Evolutionary conservation across 345 rosid genomes (phyloP).

Genomic region (Sapria himalayana): DNA sequence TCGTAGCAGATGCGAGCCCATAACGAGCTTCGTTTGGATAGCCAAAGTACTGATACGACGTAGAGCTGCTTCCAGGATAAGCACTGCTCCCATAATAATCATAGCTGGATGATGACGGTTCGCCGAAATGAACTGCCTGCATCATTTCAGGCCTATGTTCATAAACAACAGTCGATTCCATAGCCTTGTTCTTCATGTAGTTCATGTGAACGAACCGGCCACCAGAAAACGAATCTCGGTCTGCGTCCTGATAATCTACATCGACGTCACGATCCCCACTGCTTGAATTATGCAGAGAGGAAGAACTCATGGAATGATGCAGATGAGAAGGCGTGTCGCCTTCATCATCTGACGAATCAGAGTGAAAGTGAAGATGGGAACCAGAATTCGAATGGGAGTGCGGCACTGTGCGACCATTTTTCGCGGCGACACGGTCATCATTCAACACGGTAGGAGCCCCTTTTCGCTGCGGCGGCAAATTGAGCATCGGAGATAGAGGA

Average conservation of each 20-base stretch:
- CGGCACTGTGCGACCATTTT: conserved; percentile 5
- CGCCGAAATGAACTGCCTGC: conserved; percentile 36
- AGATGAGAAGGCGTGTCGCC: conserved; percentile 18
- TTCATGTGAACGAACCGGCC: conserved; percentile 44
- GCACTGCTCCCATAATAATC: conserved; percentile 10
- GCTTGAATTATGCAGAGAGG: conserved; percentile 25
- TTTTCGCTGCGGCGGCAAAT: conserved; percentile 31
- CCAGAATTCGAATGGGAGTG: conserved; percentile 34
- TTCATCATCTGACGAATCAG: conserved; percentile 36
- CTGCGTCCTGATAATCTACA: conserved; percentile 6
- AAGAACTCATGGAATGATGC: conserved; percentile 26
- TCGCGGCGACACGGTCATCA: conserved; percentile 8
- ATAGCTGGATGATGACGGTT: conserved; percentile 35
- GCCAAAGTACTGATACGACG: conserved; percentile 13
- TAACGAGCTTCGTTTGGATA: conserved; percentile 10
- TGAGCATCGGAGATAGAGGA: conserved; percentile 21
- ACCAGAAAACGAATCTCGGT: conserved; percentile 10
- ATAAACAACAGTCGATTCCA: conserved; percentile 30
- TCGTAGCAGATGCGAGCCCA: conserved; percentile 5
- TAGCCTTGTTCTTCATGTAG: conserved; percentile 52
- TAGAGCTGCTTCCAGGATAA: conserved; percentile 6
- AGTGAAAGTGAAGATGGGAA: conserved; percentile 37
- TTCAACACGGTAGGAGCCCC: conserved; percentile 9
- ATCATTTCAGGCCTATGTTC: conserved; percentile 40
- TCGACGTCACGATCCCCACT: conserved; percentile 6